Evolutionary conservation across 495 filamentous ascomycete genomes (phyloP), one percentile per base, ranked within the genome.

Genomic region (Aspergillus nanangensis): DNA sequence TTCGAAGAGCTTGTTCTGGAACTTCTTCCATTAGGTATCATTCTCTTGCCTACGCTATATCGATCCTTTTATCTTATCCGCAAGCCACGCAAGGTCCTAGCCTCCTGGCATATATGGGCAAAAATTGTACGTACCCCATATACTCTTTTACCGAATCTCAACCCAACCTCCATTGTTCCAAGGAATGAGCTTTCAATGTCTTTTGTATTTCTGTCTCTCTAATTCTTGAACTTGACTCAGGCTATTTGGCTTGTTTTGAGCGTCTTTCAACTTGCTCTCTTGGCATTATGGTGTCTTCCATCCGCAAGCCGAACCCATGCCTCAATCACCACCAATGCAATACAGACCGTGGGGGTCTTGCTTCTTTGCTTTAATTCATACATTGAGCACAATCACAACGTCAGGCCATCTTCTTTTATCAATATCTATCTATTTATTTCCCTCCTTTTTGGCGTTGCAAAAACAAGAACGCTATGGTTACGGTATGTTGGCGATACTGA

Each of bases 361-460:
- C 46, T 67, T 4, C 60, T 82, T 34, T 36, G 66, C 22, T 27
- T 66, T 5, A 67, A 84, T 13, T 83, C 79, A 0, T 74, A 70
- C 45, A 45, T 74, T 11, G 81, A 87, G 47, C 83, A 86, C 54
- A 58, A 65, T 21, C 66, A 70, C 14, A 73, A 74, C 45, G 60
- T 75, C 20, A 69, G 73, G 36, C 82, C 84, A 0, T 87, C 85
- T 0, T 63, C 75, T 24, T 47, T 87, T 8, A 61, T 88, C 27
- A 76, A 78, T 41, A 45, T 69, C 7, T 89, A 84, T 55, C 67
- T 89, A 1, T 67, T 82, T 35, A 50, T 80, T 47, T 78, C 78
- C 0, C 38, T 80, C n/a, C 56, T 86, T 8, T 74, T 86, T 15
- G 82, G 86, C 53, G 57, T 69, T 24, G 71, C 76, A 0, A 74